Evolutionary conservation across 1,139 yeast species (phyloP).

Genomic region (Taphrina flavorubra): DNA sequence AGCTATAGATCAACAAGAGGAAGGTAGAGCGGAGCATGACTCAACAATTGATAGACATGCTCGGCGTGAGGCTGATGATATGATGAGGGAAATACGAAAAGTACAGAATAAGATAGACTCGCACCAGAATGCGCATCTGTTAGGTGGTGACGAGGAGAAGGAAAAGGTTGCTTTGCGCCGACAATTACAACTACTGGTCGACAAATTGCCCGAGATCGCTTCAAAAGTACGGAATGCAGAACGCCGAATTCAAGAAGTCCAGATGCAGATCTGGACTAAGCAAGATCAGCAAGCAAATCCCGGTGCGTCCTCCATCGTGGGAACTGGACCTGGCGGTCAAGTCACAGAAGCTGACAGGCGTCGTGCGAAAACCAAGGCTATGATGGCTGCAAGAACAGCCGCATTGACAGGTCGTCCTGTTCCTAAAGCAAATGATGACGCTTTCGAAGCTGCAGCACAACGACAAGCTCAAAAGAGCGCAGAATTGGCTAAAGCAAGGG

Average conservation of each 20-base stretch:
- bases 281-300: slow-evolving; percentile 69
- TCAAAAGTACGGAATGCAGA: slow-evolving; percentile 67
- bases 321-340: slow-evolving; percentile 84
- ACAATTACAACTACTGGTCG: slow-evolving; percentile 64
- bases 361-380: slow-evolving; percentile 77
- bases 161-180: slow-evolving; percentile 55
- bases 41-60: slow-evolving; percentile 56
- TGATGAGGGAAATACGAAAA: slow-evolving; percentile 66
- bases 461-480: slow-evolving; percentile 63
- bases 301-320: slow-evolving; percentile 63
- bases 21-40: slow-evolving; percentile 57
- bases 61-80: slow-evolving; percentile 62
- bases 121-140: slow-evolving; percentile 48
- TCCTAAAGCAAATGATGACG: slow-evolving; percentile 56
- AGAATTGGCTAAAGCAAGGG: slow-evolving; percentile 62
- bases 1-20: slow-evolving; percentile 74
- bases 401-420: slow-evolving; percentile 79
- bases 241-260: slow-evolving; percentile 69
- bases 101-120: slow-evolving; percentile 60
- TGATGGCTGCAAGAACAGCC: slow-evolving; percentile 84
- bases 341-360: slow-evolving; percentile 80
- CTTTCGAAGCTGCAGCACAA: slow-evolving; percentile 62
- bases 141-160: slow-evolving; percentile 53
- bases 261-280: slow-evolving; percentile 66
- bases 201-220: slow-evolving; percentile 71